Evolutionary conservation across 2,329 filamentous ascomycete species (phyloP).

Genomic region (Stachybotrys echinatus): DNA sequence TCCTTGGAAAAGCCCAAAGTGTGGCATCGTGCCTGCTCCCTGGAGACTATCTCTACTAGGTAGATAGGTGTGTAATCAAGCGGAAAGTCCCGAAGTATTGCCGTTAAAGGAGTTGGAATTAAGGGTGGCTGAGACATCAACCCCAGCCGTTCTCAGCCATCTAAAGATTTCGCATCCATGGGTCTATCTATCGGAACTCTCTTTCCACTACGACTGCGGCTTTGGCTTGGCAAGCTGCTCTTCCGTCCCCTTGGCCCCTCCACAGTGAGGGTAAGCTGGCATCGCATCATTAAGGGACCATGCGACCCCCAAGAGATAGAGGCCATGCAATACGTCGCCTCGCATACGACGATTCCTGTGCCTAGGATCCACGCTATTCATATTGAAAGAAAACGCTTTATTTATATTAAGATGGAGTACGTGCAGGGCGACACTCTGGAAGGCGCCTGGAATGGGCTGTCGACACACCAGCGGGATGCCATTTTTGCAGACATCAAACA

Average conservation of each 20-base stretch:
- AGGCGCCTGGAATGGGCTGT: slow-evolving; percentile 13
- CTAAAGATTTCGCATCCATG: slow-evolving; percentile 10
- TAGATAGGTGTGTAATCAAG: no score
- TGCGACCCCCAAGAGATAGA: slow-evolving; percentile 20
- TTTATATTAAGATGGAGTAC: slow-evolving; percentile 22
- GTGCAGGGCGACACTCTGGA: slow-evolving; percentile 12
- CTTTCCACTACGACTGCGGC: slow-evolving; percentile 15
- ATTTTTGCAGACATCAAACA: slow-evolving; percentile 17
- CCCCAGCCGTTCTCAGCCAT: no score
- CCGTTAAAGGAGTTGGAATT: no score
- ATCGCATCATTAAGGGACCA: slow-evolving; percentile 23
- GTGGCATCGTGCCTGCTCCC: no score
- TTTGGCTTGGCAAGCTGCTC: slow-evolving; percentile 19
- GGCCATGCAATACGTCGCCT: slow-evolving; percentile 22
- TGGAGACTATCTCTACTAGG: no score
- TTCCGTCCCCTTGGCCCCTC: slow-evolving; percentile 11
- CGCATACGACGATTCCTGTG: slow-evolving; percentile 19
- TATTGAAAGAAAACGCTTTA: slow-evolving; percentile 3
- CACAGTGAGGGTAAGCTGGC: slow-evolving; percentile 17
- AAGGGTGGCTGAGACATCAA: no score
- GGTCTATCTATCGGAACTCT: slow-evolving; percentile 16
- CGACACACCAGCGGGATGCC: slow-evolving; percentile 9
- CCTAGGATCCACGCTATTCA: slow-evolving; percentile 18
- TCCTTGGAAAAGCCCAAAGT: no score
- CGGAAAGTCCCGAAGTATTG: no score